A percentile compares a stretch with the other conserved stretches of the same genome.
Evolutionary conservation across 1,284 basidiomycete species (phyloP).

Genomic region (Athelia psychrophila): DNA sequence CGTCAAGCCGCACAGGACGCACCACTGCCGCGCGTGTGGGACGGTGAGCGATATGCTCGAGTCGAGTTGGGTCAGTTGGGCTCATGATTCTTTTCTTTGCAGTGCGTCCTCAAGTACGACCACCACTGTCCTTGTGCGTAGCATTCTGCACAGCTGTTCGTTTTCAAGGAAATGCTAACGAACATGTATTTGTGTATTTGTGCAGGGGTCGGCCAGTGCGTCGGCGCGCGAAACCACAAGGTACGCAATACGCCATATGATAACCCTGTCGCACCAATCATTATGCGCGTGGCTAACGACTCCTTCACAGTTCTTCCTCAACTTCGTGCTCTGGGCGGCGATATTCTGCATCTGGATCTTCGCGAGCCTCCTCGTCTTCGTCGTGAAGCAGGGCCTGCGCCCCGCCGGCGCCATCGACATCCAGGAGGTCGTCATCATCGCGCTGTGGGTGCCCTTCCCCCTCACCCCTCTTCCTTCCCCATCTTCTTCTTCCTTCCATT

Average conservation of each 20-base stretch:
- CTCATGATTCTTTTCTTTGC: no score
- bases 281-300: no score
- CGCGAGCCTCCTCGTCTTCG: conserved; percentile 49
- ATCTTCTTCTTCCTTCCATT: no score
- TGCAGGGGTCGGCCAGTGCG: conserved; percentile 85
- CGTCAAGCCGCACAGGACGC: conserved; percentile 55
- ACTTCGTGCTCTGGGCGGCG: conserved; percentile 61
- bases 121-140: conserved; percentile 73
- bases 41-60: conserved; percentile 41
- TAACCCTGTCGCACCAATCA: conserved; percentile 45
- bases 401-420: conserved; percentile 44
- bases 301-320: conserved; percentile 58
- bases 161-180: no score
- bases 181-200: no score
- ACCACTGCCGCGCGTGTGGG: conserved; percentile 68
- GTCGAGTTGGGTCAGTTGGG: no score
- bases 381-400: conserved; percentile 26
- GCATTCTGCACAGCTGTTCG: no score
- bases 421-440: conserved; percentile 64
- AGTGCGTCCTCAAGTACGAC: conserved; percentile 74
- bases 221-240: conserved; percentile 80
- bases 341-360: conserved; percentile 61
- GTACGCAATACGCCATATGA: no score
- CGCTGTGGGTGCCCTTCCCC: conserved; percentile 44
- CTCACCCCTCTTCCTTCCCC: neutral